Evolutionary conservation across 352 stramenopile genomes (phyloP), one percentile per base, ranked within the genome.

Genomic region (Phytophthora lateralis): DNA sequence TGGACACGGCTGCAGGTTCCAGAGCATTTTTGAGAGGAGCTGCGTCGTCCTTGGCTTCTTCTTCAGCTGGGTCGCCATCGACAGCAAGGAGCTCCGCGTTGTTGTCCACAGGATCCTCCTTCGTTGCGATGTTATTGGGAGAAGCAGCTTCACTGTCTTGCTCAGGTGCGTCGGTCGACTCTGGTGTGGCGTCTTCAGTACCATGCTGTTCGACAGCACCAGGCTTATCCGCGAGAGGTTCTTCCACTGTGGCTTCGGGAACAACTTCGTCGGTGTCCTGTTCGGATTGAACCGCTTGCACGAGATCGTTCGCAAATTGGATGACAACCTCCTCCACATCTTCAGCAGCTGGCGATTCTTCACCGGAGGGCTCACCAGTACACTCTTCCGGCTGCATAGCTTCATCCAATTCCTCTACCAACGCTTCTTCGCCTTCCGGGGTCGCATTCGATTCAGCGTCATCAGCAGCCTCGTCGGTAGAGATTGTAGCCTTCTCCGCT

Each of bases 261-360:
- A 9, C 29, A 4, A 29, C 51, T 39, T 50, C 4, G 3, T 39
- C 38, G 1, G 27, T 18, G 14, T 34, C 24, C 7, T 52, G 17
- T 17, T 45, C 37, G 14, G 30, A 11, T 52, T 52, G 56, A 39
- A 65, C 39, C 12, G 48, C 48, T 53, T 59, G 48, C 42, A 60
- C 21, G 20, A 59, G 24, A 34, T 60, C 57, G 17, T 65, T 30
- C n/a, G 57, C 43, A 27, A 52, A 30, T 20, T 64, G 56, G 32
- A 32, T 12, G 29, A 59, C 41, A 43, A 35, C 20, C 32, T 47
- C 39, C 6, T 65, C 12, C 17, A 57, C 45, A 30, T 46, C 34
- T 11, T 12, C 17, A 42, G 11, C n/a, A 20, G 32, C 26, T 26
- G 44, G 20, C 18, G 3, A 17, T 10, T 41, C 17, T 41, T 48